A percentile compares a stretch with the other conserved stretches of the same genome.
Evolutionary conservation across 1,139 yeast genomes (phyloP).

Genomic region (Debaryomyces sp.): DNA sequence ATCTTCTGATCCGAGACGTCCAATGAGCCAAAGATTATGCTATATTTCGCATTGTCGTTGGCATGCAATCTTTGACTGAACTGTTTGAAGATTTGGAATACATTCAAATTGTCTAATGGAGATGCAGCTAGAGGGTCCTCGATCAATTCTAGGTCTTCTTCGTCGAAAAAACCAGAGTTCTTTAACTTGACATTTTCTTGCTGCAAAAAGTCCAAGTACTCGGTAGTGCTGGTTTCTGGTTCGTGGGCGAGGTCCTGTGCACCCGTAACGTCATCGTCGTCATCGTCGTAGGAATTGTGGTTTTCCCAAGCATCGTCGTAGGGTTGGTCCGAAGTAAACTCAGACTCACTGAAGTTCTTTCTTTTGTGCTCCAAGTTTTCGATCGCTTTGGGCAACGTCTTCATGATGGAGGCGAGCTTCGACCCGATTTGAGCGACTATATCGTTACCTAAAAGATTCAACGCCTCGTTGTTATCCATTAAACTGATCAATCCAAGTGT

Average conservation of each 20-base stretch:
- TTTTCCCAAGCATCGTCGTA: slow-evolving; percentile 30
- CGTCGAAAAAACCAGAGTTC: slow-evolving; percentile 39
- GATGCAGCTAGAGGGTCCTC: slow-evolving; percentile 86
- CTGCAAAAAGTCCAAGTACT: slow-evolving; percentile 47
- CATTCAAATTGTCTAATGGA: slow-evolving; percentile 73
- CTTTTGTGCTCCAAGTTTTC: slow-evolving; percentile 64
- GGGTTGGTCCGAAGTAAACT: slow-evolving; percentile 18
- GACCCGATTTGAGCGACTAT: slow-evolving; percentile 39
- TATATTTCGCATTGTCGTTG: slow-evolving; percentile 14
- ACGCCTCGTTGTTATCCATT: slow-evolving; percentile 29
- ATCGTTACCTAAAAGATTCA: slow-evolving; percentile 17
- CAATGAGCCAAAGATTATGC: slow-evolving; percentile 15
- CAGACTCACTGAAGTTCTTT: slow-evolving; percentile 48
- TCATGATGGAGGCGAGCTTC: slow-evolving; percentile 52
- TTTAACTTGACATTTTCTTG: slow-evolving; percentile 45
- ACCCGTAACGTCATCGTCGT: slow-evolving; percentile 22
- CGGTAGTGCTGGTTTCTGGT: slow-evolving; percentile 30
- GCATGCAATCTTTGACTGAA: slow-evolving; percentile 16
- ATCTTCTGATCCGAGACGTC: slow-evolving; percentile 11
- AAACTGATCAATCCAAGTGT: slow-evolving; percentile 66
- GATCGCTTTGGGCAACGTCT: slow-evolving; percentile 70
- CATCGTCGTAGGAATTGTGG: slow-evolving; percentile 26
- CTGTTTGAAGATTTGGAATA: slow-evolving; percentile 38
- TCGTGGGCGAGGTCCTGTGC: slow-evolving; percentile 6
- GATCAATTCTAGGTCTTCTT: slow-evolving; percentile 57